Evolutionary conservation across 371 early-diverging fungal species (phyloP).

Genomic region (Smittium culicis): DNA sequence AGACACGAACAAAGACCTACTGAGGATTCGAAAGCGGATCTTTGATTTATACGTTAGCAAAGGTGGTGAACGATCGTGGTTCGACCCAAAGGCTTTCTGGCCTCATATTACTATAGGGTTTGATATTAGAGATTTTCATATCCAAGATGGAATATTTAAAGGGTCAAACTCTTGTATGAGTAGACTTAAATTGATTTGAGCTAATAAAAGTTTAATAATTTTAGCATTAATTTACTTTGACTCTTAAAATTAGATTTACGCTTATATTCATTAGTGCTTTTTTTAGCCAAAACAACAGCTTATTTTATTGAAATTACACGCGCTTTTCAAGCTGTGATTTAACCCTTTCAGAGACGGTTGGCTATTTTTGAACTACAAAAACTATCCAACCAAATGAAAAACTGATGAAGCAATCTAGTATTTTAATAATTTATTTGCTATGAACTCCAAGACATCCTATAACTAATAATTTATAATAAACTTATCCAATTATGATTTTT

Average conservation of each 20-base stretch:
- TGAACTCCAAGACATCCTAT: no score
- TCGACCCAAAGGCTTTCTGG: conserved; percentile 39
- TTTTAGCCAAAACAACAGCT: no score
- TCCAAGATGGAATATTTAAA: conserved; percentile 57
- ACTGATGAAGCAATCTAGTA: no score
- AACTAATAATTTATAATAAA: no score
- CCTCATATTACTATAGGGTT: conserved; percentile 64
- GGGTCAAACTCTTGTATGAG: conserved; percentile 52
- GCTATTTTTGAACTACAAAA: not conserved
- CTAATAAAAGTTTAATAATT: not conserved
- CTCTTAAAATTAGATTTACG: not conserved
- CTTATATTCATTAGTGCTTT: not conserved
- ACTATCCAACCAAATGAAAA: no score
- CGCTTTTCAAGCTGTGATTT: not conserved
- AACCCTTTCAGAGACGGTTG: not conserved
- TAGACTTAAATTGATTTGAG: not conserved
- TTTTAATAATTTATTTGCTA: no score
- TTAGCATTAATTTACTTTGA: not conserved
- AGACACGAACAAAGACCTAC: conserved; percentile 18
- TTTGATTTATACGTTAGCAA: conserved; percentile 14
- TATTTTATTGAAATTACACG: not conserved
- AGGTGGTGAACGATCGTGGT: conserved; percentile 30
- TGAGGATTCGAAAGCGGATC: conserved; percentile 17
- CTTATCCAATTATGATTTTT: no score
- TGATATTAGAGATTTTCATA: conserved; percentile 45